Percentiles rank a stretch among this genome's conserved stretches.
These are phyloP conservation scores for Bisporella sp. DNA, from an alignment of 2,329 filamentous ascomycete species.

Conservation along the genomic window DNA sequence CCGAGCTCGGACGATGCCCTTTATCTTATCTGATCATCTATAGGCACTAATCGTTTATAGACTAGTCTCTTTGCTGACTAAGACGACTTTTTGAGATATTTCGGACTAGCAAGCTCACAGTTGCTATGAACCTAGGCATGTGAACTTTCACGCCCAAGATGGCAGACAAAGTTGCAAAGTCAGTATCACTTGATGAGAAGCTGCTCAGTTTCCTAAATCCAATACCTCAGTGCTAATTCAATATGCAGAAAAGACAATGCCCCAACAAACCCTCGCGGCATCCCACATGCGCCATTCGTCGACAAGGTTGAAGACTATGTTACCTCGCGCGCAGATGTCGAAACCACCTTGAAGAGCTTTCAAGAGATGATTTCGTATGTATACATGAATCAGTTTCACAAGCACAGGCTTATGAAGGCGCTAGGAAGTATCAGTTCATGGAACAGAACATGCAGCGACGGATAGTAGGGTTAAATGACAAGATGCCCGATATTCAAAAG, in stretches of 20 bases:
- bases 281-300: slow-evolving; percentile 78
- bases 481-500: slow-evolving; percentile 96
- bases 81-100: not conserved
- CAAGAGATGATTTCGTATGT: slow-evolving; percentile 88
- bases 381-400: not conserved
- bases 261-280: slow-evolving; percentile 72
- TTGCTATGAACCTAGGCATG: not conserved
- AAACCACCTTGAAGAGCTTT: slow-evolving; percentile 73
- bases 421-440: slow-evolving; percentile 99
- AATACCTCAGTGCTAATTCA: slow-evolving; percentile 5
- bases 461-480: slow-evolving; percentile 76
- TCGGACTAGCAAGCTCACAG: not conserved
- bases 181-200: slow-evolving; percentile 2
- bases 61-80: too few relatives aligned
- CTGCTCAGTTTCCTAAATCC: not conserved
- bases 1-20: too few relatives aligned
- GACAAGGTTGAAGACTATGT: slow-evolving; percentile 88
- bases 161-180: slow-evolving; percentile 23
- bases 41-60: too few relatives aligned
- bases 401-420: slow-evolving; percentile 24
- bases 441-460: slow-evolving; percentile 86
- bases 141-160: slow-evolving; percentile 8
- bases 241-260: slow-evolving; percentile 40
- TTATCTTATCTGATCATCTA: too few relatives aligned
- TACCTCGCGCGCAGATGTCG: slow-evolving; percentile 68